Conservation (phyloP, 192 early-diverging fungal genomes). For the Fimicolochytrium jonesii region DNA sequence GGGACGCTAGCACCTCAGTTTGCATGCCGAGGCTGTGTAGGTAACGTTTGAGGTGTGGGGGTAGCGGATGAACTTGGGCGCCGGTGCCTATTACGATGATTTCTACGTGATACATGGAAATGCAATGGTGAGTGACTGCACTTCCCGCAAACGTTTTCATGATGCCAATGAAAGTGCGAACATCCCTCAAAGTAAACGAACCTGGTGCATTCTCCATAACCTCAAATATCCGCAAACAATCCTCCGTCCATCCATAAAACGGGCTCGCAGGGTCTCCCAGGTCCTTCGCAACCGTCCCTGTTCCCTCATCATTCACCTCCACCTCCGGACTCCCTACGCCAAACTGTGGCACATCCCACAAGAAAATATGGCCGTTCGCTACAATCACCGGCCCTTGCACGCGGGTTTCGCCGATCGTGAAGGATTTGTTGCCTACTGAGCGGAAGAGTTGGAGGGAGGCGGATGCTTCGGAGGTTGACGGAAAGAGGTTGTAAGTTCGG, state of each 20-base stretch:
- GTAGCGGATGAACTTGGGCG: conserved; percentile 28
- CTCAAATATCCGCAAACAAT: conserved; percentile 40
- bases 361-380: conserved; percentile 21
- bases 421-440: conserved; percentile 25
- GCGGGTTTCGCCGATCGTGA: conserved; percentile 30
- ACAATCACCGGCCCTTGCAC: conserved; percentile 34
- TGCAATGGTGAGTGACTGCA: background rate
- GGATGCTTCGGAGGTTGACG: conserved; percentile 1
- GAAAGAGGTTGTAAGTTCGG: conserved; percentile 10
- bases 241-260: conserved; percentile 43
- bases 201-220: conserved; percentile 37
- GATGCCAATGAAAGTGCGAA: background rate
- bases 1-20: conserved; percentile 38
- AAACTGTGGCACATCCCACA: conserved; percentile 54
- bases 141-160: background rate
- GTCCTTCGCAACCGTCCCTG: background rate
- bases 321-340: conserved; percentile 34
- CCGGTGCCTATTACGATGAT: conserved; percentile 51
- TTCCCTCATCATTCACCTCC: background rate
- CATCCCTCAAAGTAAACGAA: background rate
- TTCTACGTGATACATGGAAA: conserved; percentile 18
- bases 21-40: conserved; percentile 45
- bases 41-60: conserved; percentile 34
- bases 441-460: conserved; percentile 1
- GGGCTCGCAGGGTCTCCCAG: conserved; percentile 30